Percentiles rank a stretch among this genome's conserved stretches.
Evolutionary conservation across 2,329 filamentous ascomycete species (phyloP).

Genomic region (Sclerotinia minor): DNA sequence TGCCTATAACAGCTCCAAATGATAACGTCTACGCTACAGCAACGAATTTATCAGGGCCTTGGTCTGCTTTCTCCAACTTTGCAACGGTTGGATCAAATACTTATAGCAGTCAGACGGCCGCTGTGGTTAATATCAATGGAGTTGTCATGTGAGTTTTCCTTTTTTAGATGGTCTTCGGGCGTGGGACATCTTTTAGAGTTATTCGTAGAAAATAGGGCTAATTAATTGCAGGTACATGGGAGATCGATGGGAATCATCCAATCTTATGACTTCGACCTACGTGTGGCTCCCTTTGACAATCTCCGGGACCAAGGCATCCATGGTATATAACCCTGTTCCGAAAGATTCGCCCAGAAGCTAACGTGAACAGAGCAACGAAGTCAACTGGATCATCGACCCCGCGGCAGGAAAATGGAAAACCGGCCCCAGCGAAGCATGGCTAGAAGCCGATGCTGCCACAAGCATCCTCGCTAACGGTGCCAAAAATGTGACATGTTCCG

Average conservation of each 20-base stretch:
- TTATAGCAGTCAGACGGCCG: conserved; percentile 61
- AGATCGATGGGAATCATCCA: conserved; percentile 63
- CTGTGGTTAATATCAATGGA: conserved; percentile 51
- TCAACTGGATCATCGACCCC: conserved; percentile 56
- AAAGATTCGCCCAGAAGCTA: conserved; percentile 1
- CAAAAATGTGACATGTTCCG: conserved; percentile 48
- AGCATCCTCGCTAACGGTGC: conserved; percentile 49
- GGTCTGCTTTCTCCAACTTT: conserved; percentile 61
- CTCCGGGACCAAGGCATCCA: conserved; percentile 51
- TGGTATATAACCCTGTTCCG: conserved; percentile 38
- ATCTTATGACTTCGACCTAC: conserved; percentile 62
- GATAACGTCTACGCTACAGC: conserved; percentile 65
- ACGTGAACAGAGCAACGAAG: conserved; percentile 46
- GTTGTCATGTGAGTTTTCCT: conserved; percentile 37
- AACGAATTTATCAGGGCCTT: conserved; percentile 57
- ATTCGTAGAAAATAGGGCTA: not conserved
- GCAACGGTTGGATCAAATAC: conserved; percentile 57
- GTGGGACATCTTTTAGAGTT: not conserved
- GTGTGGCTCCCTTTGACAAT: conserved; percentile 63
- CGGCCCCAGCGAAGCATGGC: conserved; percentile 48
- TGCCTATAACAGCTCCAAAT: conserved; percentile 47
- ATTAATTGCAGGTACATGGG: conserved; percentile 57
- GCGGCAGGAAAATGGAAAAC: conserved; percentile 47
- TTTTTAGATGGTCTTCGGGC: not conserved
- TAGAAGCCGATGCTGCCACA: conserved; percentile 53